phyloP scores from a whole-genome alignment of 2,329 filamentous ascomycete genomes.

The Colletotrichum sojae region DNA sequence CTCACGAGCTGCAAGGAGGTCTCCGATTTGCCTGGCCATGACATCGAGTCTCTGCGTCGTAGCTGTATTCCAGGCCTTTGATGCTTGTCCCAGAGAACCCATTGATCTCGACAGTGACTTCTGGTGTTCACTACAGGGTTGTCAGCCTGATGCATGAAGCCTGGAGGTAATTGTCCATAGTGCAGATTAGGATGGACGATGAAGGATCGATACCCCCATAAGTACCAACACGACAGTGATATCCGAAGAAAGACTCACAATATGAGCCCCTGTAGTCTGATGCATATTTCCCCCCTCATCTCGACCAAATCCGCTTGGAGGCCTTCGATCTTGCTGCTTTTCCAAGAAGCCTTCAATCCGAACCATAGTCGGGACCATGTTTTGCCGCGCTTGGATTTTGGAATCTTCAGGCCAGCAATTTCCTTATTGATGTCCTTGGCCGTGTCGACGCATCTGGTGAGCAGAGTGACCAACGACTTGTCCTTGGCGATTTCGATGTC shows the following conservation, averaged over 20 bases:
- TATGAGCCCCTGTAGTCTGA: too few species aligned
- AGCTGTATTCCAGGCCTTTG: background rate
- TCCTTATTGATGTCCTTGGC: constrained; percentile 4
- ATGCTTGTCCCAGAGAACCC: background rate
- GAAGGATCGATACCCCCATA: too few species aligned
- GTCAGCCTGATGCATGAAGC: too few species aligned
- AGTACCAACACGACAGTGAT: too few species aligned
- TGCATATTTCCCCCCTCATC: too few species aligned
- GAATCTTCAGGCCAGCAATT: background rate
- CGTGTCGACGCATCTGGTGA: background rate
- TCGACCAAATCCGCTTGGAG: background rate
- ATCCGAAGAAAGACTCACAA: too few species aligned
- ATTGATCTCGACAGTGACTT: background rate
- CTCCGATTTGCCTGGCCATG: background rate
- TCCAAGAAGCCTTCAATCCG: background rate
- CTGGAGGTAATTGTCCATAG: too few species aligned
- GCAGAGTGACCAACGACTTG: background rate
- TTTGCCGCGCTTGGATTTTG: background rate
- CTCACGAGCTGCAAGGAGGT: too few species aligned
- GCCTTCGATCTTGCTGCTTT: background rate
- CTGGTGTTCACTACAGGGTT: background rate
- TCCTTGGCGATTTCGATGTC: background rate
- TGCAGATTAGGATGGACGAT: too few species aligned
- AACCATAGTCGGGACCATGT: background rate
- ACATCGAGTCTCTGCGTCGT: background rate